Percentiles rank a stretch among this genome's conserved stretches.
Conservation (phyloP, 2,329 filamentous ascomycete species). For the Arthroderma uncinatum region DNA sequence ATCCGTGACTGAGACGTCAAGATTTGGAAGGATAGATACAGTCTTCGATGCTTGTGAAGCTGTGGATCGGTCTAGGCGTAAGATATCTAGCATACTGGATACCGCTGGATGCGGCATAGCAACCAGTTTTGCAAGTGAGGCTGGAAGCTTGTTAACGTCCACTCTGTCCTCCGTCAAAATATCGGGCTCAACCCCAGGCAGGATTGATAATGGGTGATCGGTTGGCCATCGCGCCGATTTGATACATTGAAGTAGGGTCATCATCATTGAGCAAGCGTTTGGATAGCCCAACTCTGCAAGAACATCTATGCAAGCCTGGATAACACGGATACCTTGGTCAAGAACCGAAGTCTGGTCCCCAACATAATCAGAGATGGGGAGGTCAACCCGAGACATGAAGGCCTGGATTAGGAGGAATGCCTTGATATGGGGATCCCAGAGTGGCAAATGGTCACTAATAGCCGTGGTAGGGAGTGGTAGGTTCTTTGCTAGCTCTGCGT, state of each 20-base stretch:
- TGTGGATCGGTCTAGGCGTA: slow-evolving; percentile 20
- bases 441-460: slow-evolving; percentile 54
- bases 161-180: slow-evolving; percentile 13
- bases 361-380: slow-evolving; percentile 94
- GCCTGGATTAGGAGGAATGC: slow-evolving; percentile 88
- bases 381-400: slow-evolving; percentile 82
- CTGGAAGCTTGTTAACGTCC: slow-evolving; percentile 18
- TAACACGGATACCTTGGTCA: slow-evolving; percentile 92
- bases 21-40: slow-evolving; percentile 54
- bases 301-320: slow-evolving; percentile 89
- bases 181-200: slow-evolving; percentile 53
- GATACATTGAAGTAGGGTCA: slow-evolving; percentile 76
- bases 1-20: slow-evolving; percentile 51
- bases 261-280: slow-evolving; percentile 68
- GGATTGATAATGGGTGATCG: slow-evolving; percentile 65
- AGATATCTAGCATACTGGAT: slow-evolving; percentile 20
- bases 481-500: slow-evolving; percentile 73
- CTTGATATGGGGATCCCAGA: slow-evolving; percentile 99
- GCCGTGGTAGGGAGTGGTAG: slow-evolving; percentile 56
- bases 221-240: slow-evolving; percentile 87
- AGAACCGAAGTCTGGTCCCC: slow-evolving; percentile 81
- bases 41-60: slow-evolving; percentile 43
- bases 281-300: slow-evolving; percentile 79
- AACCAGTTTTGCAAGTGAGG: slow-evolving; percentile 24
- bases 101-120: slow-evolving; percentile 21